Evolutionary conservation across 2,329 filamentous ascomycete genomes (phyloP), one percentile per base, ranked within the genome.

Genomic region (Magnaporthiopsis incrustans): DNA sequence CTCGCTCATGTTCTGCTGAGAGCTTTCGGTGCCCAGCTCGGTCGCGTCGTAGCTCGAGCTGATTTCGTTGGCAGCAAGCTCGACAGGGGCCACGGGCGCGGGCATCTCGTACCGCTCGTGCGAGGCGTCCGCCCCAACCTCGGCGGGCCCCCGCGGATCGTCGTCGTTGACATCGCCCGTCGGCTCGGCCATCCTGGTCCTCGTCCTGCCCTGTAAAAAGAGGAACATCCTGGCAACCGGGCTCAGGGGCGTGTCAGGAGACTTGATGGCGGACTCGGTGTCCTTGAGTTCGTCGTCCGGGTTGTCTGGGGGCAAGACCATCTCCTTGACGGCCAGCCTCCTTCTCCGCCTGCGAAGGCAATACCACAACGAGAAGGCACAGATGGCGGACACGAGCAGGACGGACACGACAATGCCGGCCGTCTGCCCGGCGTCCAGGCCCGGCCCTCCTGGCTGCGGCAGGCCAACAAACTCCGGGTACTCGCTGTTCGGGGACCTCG

Each of bases 51-150:
- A 69, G 10, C 69, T 74, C 75, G 18, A 76, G 71, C 70, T 6
- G 74, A 77, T 60, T 71, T 79, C 74, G 18, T 71, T 67, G 22
- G 73, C 78, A 58, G 84, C 80, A 57, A 85, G 73, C 69, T 85
- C 83, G 6, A 76, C 78, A 0, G 81, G 82, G 2, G 75, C 73
- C 0, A 74, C 67, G 0, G 78, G 78, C 6, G 76, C 81, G 1
- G 82, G 76, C 69, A 85, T 70, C 68, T 85, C 82, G 65, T 82
- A 83, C 3, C 83, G 77, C 66, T 82, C 78, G 56, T 82, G 79
- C 61, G 78, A 76, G 2, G 75, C 71, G 62, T 79, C 78, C 7
- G 77, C 77, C 6, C 71, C 77, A 4, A 79, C 76, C 67, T 77
- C 78, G 65, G 71, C 71, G 69, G 59, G 77, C 71, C 70, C 78